Conservation (phyloP, 768 basidiomycete species). For the Podaxis sp. region DNA sequence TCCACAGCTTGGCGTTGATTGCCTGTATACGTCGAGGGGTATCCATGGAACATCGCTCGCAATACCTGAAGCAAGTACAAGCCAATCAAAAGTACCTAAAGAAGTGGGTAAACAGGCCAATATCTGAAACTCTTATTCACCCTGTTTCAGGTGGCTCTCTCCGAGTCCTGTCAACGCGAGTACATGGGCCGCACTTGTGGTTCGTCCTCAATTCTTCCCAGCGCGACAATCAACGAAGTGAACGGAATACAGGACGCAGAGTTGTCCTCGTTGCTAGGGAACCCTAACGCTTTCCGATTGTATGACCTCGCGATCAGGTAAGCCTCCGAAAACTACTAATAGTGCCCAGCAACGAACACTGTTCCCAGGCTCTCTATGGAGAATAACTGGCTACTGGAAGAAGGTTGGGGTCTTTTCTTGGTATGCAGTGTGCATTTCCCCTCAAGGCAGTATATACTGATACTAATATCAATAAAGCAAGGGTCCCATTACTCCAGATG, state of each 20-base stretch:
- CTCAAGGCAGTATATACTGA: background rate
- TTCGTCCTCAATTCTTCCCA: constrained; percentile 24
- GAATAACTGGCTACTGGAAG: constrained; percentile 69
- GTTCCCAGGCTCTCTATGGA: constrained; percentile 50
- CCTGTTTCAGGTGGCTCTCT: constrained; percentile 52
- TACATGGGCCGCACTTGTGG: constrained; percentile 66
- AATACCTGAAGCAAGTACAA: constrained; percentile 53
- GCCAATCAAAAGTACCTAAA: constrained; percentile 59
- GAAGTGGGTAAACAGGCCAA: constrained; percentile 30
- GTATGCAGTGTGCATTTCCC: constrained; percentile 24
- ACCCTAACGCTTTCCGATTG: constrained; percentile 55
- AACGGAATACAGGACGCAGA: constrained; percentile 54
- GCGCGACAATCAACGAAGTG: background rate
- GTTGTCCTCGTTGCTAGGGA: constrained; percentile 52
- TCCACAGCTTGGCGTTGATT: constrained; percentile 65
- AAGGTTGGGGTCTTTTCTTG: constrained; percentile 64
- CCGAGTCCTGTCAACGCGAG: constrained; percentile 66
- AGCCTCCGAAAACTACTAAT: constrained; percentile 14
- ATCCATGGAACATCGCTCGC: constrained; percentile 27
- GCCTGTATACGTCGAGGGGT: constrained; percentile 46
- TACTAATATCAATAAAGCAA: constrained; percentile 38
- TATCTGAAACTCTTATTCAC: background rate
- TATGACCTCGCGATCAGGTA: constrained; percentile 70
- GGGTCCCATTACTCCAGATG: constrained; percentile 64
- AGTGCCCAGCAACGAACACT: background rate